phyloP scores from a whole-genome alignment of 2,329 filamentous ascomycete species.

The Graphilbum ipis-grandicollis region DNA sequence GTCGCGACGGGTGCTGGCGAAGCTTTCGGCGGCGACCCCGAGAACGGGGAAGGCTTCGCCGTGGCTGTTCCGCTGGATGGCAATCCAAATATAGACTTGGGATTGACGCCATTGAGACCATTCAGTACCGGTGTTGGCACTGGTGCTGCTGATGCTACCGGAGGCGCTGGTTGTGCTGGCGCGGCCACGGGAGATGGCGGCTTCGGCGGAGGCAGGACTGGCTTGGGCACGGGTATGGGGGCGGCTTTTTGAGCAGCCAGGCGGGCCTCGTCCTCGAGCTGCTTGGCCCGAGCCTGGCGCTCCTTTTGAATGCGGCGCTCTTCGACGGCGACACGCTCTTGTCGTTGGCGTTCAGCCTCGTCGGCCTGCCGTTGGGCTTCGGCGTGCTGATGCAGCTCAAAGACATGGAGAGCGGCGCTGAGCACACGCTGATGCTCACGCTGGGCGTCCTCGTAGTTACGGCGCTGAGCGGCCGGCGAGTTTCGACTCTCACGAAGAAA shows the following conservation, averaged over 20 bases:
- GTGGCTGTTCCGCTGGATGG: no score
- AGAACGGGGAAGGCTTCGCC: no score
- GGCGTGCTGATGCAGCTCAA: constrained; percentile 10
- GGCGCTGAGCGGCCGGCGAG: constrained; percentile 15
- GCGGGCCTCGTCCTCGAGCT: constrained; percentile 14
- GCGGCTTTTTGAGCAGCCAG: constrained; percentile 16
- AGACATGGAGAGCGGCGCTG: constrained; percentile 9
- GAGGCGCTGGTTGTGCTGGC: background rate
- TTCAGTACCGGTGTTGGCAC: no score
- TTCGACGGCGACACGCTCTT: constrained; percentile 11
- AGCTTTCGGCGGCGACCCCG: no score
- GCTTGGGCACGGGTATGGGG: constrained; percentile 14
- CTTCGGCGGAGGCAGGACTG: constrained; percentile 2
- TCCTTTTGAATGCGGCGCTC: constrained; percentile 11
- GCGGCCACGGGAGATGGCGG: constrained; percentile 1
- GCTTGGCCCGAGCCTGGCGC: constrained; percentile 10
- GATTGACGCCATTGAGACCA: no score
- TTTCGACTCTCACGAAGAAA: constrained; percentile 15
- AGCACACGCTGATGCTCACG: constrained; percentile 14
- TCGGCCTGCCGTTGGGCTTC: constrained; percentile 12
- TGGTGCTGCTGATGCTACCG: background rate
- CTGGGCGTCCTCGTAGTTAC: constrained; percentile 13
- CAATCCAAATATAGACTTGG: no score
- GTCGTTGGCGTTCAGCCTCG: constrained; percentile 11
- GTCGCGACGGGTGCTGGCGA: background rate